These are phyloP conservation scores for Aspergillus terreus DNA, from an alignment of 2,329 filamentous ascomycete species.

Conservation along the genomic window DNA sequence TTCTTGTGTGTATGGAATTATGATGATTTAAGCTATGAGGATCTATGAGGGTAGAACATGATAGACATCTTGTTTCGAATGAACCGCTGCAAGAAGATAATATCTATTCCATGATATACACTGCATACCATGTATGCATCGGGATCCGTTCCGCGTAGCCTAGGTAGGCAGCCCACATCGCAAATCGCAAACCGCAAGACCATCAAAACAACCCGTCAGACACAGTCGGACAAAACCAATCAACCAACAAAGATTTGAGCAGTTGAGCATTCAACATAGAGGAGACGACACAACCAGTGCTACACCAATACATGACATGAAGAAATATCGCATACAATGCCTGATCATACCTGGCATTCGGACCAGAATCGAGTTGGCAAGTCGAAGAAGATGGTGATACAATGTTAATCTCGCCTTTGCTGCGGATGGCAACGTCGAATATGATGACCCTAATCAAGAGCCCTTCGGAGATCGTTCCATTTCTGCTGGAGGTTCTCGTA, in stretches of 20 bases:
- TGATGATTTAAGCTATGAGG: neutral
- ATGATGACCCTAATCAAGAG: constrained; percentile 40
- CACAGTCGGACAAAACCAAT: constrained; percentile 6
- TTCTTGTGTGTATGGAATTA: neutral
- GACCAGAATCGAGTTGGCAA: constrained; percentile 1
- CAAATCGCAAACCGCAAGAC: no score
- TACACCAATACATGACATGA: constrained; percentile 10
- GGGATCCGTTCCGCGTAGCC: neutral
- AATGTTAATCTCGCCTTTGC: constrained; percentile 13
- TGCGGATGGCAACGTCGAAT: constrained; percentile 7
- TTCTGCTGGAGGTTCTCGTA: constrained; percentile 72
- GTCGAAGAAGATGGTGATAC: constrained; percentile 16
- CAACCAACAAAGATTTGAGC: neutral
- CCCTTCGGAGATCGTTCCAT: constrained; percentile 68
- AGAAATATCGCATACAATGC: constrained; percentile 9
- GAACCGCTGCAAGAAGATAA: neutral
- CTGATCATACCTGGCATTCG: constrained; percentile 8
- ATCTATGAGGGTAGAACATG: no score
- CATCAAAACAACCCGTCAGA: constrained; percentile 3
- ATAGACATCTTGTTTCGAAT: no score
- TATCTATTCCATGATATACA: constrained; percentile 23
- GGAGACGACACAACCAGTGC: constrained; percentile 2
- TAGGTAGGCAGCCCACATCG: neutral
- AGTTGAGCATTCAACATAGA: neutral
- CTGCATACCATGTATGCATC: constrained; percentile 20